A percentile compares a stretch with the other conserved stretches of the same genome.
Evolutionary conservation across 1,284 basidiomycete genomes (phyloP).

Genomic region (Pisolithus thermaeus): DNA sequence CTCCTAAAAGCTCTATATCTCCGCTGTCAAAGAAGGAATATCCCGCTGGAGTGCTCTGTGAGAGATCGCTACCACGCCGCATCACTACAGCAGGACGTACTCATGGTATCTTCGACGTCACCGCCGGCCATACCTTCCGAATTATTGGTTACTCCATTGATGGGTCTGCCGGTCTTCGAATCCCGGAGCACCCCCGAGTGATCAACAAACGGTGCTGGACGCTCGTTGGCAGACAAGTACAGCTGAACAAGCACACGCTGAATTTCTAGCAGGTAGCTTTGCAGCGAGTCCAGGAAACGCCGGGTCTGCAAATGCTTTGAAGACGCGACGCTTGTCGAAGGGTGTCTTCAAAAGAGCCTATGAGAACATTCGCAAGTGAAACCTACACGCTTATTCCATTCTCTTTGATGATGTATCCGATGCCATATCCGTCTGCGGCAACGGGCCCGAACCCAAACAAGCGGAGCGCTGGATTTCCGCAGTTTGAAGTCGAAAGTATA

Average conservation of each 20-base stretch:
- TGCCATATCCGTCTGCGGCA: slow-evolving; percentile 87
- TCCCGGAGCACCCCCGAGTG: slow-evolving; percentile 74
- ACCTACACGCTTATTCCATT: slow-evolving; percentile 79
- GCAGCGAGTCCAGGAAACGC: slow-evolving; percentile 83
- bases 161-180: slow-evolving; percentile 74
- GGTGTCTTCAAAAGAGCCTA: neutral
- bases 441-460: slow-evolving; percentile 90
- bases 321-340: slow-evolving; percentile 64
- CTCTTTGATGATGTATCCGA: slow-evolving; percentile 98
- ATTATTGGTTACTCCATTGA: slow-evolving; percentile 42
- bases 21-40: slow-evolving; percentile 89
- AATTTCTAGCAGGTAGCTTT: slow-evolving; percentile 77
- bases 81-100: slow-evolving; percentile 39
- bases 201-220: slow-evolving; percentile 78
- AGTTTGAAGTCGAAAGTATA: slow-evolving; percentile 91
- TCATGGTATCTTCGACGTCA: slow-evolving; percentile 49
- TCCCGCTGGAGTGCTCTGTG: slow-evolving; percentile 43
- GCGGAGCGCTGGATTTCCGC: slow-evolving; percentile 91
- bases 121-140: slow-evolving; percentile 38
- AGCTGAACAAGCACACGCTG: slow-evolving; percentile 74
- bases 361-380: neutral
- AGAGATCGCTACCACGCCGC: slow-evolving; percentile 4
- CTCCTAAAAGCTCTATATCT: slow-evolving; percentile 59
- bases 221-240: slow-evolving; percentile 78
- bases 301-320: slow-evolving; percentile 94